Conservation (phyloP, 2,329 filamentous ascomycete genomes). For the Cordyceps tenuipes region DNA sequence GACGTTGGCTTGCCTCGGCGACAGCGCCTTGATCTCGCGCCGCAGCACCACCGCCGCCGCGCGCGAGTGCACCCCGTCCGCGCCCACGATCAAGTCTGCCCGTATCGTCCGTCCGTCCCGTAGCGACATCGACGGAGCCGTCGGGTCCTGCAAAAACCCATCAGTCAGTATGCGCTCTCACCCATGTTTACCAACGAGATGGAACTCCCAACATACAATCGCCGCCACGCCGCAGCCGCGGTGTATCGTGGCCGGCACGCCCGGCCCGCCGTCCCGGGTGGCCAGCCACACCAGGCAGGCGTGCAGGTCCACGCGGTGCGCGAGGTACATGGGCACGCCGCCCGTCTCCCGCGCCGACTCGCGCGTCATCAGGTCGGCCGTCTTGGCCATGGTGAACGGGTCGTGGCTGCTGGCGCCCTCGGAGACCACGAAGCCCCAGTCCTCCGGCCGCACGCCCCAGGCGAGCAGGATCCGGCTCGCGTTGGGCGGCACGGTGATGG, state of each 20-base stretch:
- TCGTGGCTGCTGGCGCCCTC: slow-evolving; percentile 15
- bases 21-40: slow-evolving; percentile 18
- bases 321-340: slow-evolving; percentile 26
- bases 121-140: slow-evolving; percentile 21
- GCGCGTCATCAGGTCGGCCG: not conserved
- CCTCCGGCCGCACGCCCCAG: slow-evolving; percentile 27
- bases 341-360: slow-evolving; percentile 18
- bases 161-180: too few relatives aligned
- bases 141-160: slow-evolving; percentile 17
- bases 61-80: slow-evolving; percentile 34
- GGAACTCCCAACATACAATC: too few relatives aligned
- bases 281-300: slow-evolving; percentile 27
- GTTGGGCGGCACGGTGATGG: slow-evolving; percentile 31
- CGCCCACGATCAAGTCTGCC: slow-evolving; percentile 23
- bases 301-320: slow-evolving; percentile 34
- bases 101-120: slow-evolving; percentile 20
- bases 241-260: slow-evolving; percentile 19
- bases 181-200: too few relatives aligned
- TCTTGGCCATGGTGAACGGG: slow-evolving; percentile 20
- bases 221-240: slow-evolving; percentile 17
- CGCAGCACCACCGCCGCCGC: slow-evolving; percentile 23
- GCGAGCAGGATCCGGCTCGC: slow-evolving; percentile 26
- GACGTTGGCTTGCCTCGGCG: slow-evolving; percentile 22
- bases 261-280: slow-evolving; percentile 19
- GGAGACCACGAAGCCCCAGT: slow-evolving; percentile 19